A percentile compares a stretch with the other conserved stretches of the same genome.
Evolutionary conservation across 331 rosid species (phyloP).

Genomic region (Prunus yedoensis): DNA sequence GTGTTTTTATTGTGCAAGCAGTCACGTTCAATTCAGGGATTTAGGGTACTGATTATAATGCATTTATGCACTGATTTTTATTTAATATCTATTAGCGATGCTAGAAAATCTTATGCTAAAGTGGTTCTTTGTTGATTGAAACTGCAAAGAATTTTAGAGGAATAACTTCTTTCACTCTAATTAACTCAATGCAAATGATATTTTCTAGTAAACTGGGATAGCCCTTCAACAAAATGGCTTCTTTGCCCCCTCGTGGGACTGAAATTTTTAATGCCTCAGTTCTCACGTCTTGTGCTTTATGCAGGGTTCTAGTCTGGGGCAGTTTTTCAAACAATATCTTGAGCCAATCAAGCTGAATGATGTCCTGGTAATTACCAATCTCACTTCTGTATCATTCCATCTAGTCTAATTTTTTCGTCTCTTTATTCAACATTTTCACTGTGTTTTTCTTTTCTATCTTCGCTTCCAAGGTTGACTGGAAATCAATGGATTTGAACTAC

Average conservation of each 20-base stretch:
- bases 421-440: conserved; percentile 25
- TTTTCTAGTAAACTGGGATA: not conserved
- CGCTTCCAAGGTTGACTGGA: conserved; percentile 73
- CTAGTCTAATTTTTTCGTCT: conserved; percentile 5
- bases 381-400: conserved; percentile 9
- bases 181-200: not conserved
- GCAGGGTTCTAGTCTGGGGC: conserved; percentile 98
- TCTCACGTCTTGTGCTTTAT: conserved; percentile 24
- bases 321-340: conserved; percentile 81
- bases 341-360: conserved; percentile 92
- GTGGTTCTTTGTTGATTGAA: not conserved
- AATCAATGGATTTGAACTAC: conserved; percentile 84
- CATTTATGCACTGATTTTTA: not conserved
- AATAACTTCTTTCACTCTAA: not conserved
- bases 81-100: not conserved
- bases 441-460: conserved; percentile 17
- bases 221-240: conserved; percentile 4
- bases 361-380: conserved; percentile 49
- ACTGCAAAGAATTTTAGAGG: not conserved
- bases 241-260: conserved; percentile 7
- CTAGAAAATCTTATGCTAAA: not conserved
- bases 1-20: not conserved
- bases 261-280: conserved; percentile 14
- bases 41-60: not conserved
- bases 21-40: not conserved